These are phyloP conservation scores for Lepidium sativum DNA, from an alignment of 345 rosid genomes.

Conservation along the genomic window DNA sequence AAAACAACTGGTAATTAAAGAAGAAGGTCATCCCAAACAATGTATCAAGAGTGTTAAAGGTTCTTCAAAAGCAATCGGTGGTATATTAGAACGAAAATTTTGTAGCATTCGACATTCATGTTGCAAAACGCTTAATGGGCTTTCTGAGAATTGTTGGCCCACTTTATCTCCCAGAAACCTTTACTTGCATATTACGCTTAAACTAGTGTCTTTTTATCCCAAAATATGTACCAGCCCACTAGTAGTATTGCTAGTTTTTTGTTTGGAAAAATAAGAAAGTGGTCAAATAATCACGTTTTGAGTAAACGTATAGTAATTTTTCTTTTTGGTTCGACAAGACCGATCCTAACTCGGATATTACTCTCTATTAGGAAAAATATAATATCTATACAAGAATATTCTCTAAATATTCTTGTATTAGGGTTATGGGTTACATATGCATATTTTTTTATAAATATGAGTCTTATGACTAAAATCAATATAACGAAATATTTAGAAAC, in stretches of 20 bases:
- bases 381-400: no score
- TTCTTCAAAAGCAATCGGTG: neutral
- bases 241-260: neutral
- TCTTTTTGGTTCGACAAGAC: no score
- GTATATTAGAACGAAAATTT: neutral
- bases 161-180: neutral
- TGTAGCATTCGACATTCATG: neutral
- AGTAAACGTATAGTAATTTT: no score
- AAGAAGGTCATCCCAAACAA: neutral
- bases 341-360: no score
- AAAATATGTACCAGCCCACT: neutral
- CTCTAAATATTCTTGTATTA: no score
- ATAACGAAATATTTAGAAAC: no score
- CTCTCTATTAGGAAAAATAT: no score
- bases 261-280: neutral
- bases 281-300: neutral
- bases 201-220: neutral
- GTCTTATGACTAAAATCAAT: no score
- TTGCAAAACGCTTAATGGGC: slow-evolving; percentile 14
- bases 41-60: slow-evolving; percentile 12
- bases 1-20: neutral
- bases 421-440: no score
- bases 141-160: slow-evolving; percentile 11
- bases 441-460: no score
- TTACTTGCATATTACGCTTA: neutral